Evolutionary conservation across 768 basidiomycete species (phyloP).

Genomic region (Cystobasidium tubakii): DNA sequence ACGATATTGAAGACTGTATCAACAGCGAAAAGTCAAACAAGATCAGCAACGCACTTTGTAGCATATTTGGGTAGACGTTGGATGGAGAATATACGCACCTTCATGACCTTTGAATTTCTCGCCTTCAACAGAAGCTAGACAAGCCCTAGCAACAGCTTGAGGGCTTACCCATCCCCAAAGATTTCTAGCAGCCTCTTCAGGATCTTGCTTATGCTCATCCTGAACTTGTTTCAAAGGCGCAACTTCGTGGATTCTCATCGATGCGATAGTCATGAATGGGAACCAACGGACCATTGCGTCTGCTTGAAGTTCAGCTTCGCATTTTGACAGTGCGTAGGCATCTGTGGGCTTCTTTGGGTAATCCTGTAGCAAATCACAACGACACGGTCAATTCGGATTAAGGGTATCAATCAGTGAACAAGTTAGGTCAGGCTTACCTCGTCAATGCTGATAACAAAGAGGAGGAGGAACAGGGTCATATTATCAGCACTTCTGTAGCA

Average conservation of each 20-base stretch:
- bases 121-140: not conserved
- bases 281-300: slow-evolving; percentile 21
- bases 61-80: not conserved
- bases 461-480: not conserved
- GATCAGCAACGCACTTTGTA: too few species aligned
- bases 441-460: not conserved
- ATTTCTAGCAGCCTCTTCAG: slow-evolving; percentile 9
- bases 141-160: slow-evolving; percentile 6
- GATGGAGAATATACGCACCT: not conserved
- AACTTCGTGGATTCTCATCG: slow-evolving; percentile 26
- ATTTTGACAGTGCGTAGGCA: slow-evolving; percentile 19
- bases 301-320: slow-evolving; percentile 19
- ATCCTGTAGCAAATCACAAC: not conserved
- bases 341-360: slow-evolving; percentile 17
- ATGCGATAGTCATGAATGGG: slow-evolving; percentile 15
- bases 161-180: slow-evolving; percentile 33
- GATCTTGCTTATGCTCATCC: slow-evolving; percentile 17
- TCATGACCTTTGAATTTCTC: slow-evolving; percentile 30
- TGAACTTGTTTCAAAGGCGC: slow-evolving; percentile 20
- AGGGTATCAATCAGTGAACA: not conserved
- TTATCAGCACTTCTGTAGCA: too few species aligned
- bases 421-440: not conserved
- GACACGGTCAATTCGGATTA: not conserved
- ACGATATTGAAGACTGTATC: slow-evolving; percentile 25
- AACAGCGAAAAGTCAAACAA: slow-evolving; percentile 35